phyloP scores from a whole-genome alignment of 306 rosid species.

The Lathyrus sativus region DNA sequence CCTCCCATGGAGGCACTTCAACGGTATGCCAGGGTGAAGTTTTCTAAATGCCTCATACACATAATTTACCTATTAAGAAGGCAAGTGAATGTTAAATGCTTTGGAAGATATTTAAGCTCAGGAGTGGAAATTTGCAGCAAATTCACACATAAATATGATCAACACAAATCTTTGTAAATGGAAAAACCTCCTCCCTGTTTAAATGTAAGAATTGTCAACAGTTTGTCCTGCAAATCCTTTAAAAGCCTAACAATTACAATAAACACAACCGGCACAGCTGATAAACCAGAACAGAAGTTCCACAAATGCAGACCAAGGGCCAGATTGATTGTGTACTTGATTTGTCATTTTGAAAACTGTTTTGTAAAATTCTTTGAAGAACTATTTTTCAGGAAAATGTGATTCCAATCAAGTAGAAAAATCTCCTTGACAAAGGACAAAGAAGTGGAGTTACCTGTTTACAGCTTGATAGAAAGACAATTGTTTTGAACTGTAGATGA shows the following conservation, averaged over 20 bases:
- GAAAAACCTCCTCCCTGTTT: background rate
- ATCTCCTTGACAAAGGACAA: slow-evolving; percentile 18
- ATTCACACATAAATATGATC: slow-evolving; percentile 13
- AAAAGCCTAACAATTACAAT: slow-evolving; percentile 3
- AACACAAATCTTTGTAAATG: slow-evolving; percentile 16
- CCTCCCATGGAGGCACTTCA: slow-evolving; percentile 90
- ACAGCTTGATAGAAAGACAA: slow-evolving; percentile 87
- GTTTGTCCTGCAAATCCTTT: slow-evolving; percentile 17
- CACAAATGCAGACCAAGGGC: slow-evolving; percentile 1
- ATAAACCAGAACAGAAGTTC: slow-evolving; percentile 19
- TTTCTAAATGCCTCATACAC: slow-evolving; percentile 87
- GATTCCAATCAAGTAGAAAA: slow-evolving; percentile 13
- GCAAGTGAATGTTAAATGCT: slow-evolving; percentile 25
- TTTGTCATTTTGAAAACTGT: background rate
- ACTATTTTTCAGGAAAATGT: slow-evolving; percentile 12
- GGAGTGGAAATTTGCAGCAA: slow-evolving; percentile 13
- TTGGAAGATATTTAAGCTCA: slow-evolving; percentile 23
- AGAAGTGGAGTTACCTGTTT: slow-evolving; percentile 65
- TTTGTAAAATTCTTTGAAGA: background rate
- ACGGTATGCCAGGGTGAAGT: slow-evolving; percentile 87
- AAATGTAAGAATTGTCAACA: slow-evolving; percentile 1
- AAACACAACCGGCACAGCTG: background rate
- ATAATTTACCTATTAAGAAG: slow-evolving; percentile 62
- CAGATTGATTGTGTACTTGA: background rate
- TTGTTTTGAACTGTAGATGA: slow-evolving; percentile 72